These are phyloP conservation scores for Paramecium bursaria DNA, from an alignment of 73 alveolate species.

Conservation along the genomic window DNA sequence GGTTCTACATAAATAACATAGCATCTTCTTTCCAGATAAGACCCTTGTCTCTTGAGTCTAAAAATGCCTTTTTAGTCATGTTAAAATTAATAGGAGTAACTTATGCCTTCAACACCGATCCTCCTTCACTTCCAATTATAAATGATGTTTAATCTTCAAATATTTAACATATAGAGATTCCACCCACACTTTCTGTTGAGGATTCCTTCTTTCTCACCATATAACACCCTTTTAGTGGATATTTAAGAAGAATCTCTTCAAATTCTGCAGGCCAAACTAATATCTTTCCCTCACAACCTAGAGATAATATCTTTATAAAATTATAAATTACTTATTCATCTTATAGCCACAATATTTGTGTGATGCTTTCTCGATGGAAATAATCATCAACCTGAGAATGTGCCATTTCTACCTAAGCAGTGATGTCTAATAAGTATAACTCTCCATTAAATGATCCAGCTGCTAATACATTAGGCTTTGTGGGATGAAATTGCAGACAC, in stretches of 20 bases:
- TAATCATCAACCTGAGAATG: conserved; percentile 80
- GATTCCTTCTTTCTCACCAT: conserved; percentile 75
- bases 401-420: conserved; percentile 72
- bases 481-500: conserved; percentile 79
- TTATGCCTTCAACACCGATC: conserved; percentile 76
- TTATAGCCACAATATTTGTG: conserved; percentile 75
- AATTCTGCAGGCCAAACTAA: conserved; percentile 74
- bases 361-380: conserved; percentile 87
- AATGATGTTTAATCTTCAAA: conserved; percentile 75
- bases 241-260: conserved; percentile 61
- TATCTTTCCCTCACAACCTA: conserved; percentile 82
- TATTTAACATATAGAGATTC: conserved; percentile 71
- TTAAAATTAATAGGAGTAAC: conserved; percentile 49
- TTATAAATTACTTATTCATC: conserved; percentile 13
- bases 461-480: conserved; percentile 79
- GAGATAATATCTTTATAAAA: conserved; percentile 63
- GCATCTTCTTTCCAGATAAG: conserved; percentile 79
- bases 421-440: conserved; percentile 76
- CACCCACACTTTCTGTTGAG: conserved; percentile 80
- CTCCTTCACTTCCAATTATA: conserved; percentile 86
- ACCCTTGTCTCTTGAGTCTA: conserved; percentile 59
- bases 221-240: conserved; percentile 80
- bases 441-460: conserved; percentile 89
- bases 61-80: conserved; percentile 50
- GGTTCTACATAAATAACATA: conserved; percentile 69